Evolutionary conservation across 75 land plant genomes (phyloP).

Genomic region (Gnetum montanum): DNA sequence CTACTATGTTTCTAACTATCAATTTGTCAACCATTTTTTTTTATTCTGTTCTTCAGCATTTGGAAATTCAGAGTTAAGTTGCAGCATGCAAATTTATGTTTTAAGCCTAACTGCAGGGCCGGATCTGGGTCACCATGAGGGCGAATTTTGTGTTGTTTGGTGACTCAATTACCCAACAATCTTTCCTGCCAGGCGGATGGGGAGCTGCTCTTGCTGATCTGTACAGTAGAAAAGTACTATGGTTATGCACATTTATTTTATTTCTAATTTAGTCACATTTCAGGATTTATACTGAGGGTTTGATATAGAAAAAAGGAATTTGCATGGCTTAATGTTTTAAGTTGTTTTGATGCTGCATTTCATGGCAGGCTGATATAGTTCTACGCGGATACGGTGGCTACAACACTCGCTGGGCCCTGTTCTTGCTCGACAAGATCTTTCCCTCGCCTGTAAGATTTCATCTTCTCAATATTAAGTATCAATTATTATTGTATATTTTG

Average conservation of each 20-base stretch:
- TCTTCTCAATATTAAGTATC: not conserved
- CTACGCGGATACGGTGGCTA: slow-evolving; percentile 91
- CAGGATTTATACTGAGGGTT: not conserved
- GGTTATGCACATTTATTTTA: not conserved
- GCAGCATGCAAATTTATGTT: no score
- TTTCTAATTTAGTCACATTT: no score
- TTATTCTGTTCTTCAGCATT: no score
- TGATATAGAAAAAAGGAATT: not conserved
- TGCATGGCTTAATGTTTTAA: not conserved
- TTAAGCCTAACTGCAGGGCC: no score
- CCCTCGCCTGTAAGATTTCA: no score
- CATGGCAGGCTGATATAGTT: slow-evolving; percentile 77
- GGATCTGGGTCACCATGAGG: slow-evolving; percentile 42
- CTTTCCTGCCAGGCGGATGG: slow-evolving; percentile 75
- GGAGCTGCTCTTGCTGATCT: slow-evolving; percentile 67
- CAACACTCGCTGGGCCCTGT: slow-evolving; percentile 90
- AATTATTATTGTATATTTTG: no score
- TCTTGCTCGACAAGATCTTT: slow-evolving; percentile 54
- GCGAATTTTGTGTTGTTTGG: slow-evolving; percentile 75
- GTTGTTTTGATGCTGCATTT: no score
- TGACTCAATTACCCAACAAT: slow-evolving; percentile 85
- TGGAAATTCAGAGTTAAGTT: no score
- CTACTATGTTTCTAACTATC: no score
- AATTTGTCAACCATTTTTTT: no score
- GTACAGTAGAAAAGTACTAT: slow-evolving; percentile 64